Base-by-base conservation (phyloP, 2,329 filamentous ascomycete genomes). In the Stachybotrys echinatus region DNA sequence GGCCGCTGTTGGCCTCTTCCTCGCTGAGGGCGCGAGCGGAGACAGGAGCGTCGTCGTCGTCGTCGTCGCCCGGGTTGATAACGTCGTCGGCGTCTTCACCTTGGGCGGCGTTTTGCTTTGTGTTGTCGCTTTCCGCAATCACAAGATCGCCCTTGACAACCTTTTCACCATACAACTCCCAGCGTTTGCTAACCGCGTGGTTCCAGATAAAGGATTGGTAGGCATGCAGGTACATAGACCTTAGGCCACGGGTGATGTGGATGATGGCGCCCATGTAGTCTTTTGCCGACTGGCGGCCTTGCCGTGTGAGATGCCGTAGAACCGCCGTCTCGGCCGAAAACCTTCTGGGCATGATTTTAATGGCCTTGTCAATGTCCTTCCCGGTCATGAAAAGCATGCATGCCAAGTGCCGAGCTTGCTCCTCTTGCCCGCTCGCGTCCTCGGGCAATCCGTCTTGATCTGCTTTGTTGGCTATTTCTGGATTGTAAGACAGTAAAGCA, bases 171-270 rank as follows among this genome's bases (percentile, higher is more conserved):
- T 87, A 87, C 3, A 81, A 72, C 40, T 84, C 80, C 87, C 90
- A 95, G 44, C 94, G 87, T 58, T 87, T 83, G 56, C 88, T 90
- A 2, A 84, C 89, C 12, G 84, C 88, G 57, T 84, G 81, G 71
- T 99, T 99, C 92, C 92, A 99, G 8, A 99, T 85, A 37, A 91
- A 81, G 6, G 89, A 95, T 67, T 99, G 94, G 69, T 96, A 97
- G 5, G 94, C 92, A 66, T 99, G 94, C 17, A 96, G 85, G 65
- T 97, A 99, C 88, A 99, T 96, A 51, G 90, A 81, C 42, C 91
- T 83, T 59, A 97, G 75, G 45, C 88, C 89, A 18, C 92, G 81
- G 21, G 87, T 88, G 54, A 99, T 92, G 48, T 80, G 79, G 62
- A 87, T 80, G 47, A 99, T 70, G 1, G 94, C 90, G 21, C 92